phyloP scores from a whole-genome alignment of 2,329 filamentous ascomycete genomes.

The Hysterium pulicare region DNA sequence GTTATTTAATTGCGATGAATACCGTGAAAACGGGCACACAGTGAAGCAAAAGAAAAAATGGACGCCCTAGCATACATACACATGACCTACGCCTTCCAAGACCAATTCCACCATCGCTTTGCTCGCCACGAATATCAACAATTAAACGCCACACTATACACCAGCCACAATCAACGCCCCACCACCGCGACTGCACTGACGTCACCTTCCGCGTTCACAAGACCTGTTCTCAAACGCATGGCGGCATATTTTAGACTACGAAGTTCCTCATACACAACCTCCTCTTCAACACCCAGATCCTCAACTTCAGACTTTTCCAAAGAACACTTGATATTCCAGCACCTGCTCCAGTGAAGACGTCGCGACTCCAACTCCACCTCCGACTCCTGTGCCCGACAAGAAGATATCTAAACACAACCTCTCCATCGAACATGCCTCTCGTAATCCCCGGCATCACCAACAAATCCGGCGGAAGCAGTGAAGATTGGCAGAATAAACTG shows the following conservation, averaged over 20 bases:
- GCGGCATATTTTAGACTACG: background rate
- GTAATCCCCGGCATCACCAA: conserved; percentile 47
- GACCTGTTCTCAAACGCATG: background rate
- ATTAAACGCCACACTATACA: background rate
- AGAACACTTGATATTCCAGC: background rate
- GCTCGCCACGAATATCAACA: background rate
- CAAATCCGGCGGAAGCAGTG: conserved; percentile 27
- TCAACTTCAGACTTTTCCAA: background rate
- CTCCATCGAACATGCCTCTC: conserved; percentile 45
- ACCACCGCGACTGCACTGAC: background rate
- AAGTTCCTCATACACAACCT: background rate
- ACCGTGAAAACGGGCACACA: background rate
- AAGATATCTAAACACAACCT: background rate
- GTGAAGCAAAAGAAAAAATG: background rate
- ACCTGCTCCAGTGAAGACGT: background rate
- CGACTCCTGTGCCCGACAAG: background rate
- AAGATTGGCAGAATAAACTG: conserved; percentile 48
- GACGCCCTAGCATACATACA: background rate
- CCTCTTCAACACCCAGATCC: background rate
- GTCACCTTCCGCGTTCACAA: background rate
- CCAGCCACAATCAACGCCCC: background rate
- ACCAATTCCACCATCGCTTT: background rate
- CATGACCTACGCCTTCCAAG: background rate
- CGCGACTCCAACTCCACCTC: background rate
- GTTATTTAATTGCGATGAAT: background rate